Evolutionary conservation across 2,329 filamentous ascomycete species (phyloP).

Genomic region (Aphanocladium album): DNA sequence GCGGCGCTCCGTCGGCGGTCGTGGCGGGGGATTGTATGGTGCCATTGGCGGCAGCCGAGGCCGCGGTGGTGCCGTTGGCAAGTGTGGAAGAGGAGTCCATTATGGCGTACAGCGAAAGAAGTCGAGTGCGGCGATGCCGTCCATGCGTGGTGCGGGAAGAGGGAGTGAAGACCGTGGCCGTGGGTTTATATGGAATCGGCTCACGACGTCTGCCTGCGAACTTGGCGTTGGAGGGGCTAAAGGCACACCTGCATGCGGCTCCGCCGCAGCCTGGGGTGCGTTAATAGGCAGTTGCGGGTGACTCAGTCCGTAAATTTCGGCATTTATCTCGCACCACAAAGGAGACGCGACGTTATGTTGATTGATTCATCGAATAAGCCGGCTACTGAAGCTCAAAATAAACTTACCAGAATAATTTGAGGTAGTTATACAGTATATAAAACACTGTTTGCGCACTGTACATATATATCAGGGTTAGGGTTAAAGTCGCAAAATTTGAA

Average conservation of each 20-base stretch:
- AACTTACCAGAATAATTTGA: neutral
- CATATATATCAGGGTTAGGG: neutral
- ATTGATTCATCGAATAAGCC: too few species aligned
- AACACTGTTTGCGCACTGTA: neutral
- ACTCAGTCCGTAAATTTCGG: neutral
- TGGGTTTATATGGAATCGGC: conserved; percentile 1
- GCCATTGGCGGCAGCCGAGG: neutral
- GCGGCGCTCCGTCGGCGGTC: too few species aligned
- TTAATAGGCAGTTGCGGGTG: conserved; percentile 4
- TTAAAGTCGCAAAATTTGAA: neutral
- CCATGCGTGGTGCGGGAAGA: neutral
- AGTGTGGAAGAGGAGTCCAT: neutral
- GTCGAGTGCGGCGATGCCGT: conserved; percentile 6
- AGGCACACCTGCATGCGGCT: conserved; percentile 1
- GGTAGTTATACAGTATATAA: neutral
- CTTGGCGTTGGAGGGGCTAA: neutral
- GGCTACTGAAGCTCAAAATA: neutral
- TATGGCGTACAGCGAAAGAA: neutral
- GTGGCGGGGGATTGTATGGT: neutral
- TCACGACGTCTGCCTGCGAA: neutral
- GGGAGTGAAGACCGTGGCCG: neutral
- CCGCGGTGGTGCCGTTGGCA: neutral
- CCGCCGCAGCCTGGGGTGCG: conserved; percentile 8
- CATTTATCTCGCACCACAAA: neutral
- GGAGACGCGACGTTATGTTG: too few species aligned